Percentiles rank a stretch among this genome's conserved stretches.
Conservation (phyloP, 2,329 filamentous ascomycete species). For the Acrodontium crateriforme region DNA sequence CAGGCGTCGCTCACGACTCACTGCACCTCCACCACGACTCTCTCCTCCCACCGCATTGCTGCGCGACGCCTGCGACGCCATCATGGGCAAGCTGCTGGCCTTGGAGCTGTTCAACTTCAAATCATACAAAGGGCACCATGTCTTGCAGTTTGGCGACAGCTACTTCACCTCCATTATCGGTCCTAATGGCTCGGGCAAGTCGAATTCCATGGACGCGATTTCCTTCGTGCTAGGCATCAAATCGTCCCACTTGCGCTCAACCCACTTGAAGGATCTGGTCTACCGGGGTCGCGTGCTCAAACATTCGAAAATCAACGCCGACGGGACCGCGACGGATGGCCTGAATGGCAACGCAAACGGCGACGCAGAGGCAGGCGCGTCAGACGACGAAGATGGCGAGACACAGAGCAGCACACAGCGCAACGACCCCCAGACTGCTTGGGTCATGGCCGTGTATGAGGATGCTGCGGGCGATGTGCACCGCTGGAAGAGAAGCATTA, state of each 20-base stretch:
- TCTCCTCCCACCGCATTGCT: too few species aligned
- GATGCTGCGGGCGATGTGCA: conserved; percentile 93
- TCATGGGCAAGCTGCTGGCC: conserved; percentile 90
- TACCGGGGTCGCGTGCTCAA: conserved; percentile 91
- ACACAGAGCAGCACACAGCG: conserved; percentile 50
- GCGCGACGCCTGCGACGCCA: too few species aligned
- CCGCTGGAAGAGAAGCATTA: conserved; percentile 91
- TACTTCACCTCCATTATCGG: conserved; percentile 99
- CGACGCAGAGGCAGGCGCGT: conserved; percentile 15
- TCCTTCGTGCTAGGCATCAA: conserved; percentile 98
- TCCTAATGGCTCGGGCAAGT: conserved; percentile 98
- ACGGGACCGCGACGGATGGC: conserved; percentile 53
- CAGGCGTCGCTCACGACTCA: too few species aligned
- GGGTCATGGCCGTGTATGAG: conserved; percentile 99
- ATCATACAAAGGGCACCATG: conserved; percentile 96
- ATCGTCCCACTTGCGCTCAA: conserved; percentile 90
- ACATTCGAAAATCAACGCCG: conserved; percentile 82
- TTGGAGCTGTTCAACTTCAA: conserved; percentile 98
- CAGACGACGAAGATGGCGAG: conserved; percentile 28
- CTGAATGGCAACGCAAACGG: conserved; percentile 43
- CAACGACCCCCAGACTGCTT: conserved; percentile 81
- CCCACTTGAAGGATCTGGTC: conserved; percentile 84
- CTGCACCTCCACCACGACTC: too few species aligned
- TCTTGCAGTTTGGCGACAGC: conserved; percentile 85
- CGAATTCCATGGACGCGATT: conserved; percentile 98